Conservation (phyloP, 164 flowering plant genomes). For the Nymphaea thermarum region DNA sequence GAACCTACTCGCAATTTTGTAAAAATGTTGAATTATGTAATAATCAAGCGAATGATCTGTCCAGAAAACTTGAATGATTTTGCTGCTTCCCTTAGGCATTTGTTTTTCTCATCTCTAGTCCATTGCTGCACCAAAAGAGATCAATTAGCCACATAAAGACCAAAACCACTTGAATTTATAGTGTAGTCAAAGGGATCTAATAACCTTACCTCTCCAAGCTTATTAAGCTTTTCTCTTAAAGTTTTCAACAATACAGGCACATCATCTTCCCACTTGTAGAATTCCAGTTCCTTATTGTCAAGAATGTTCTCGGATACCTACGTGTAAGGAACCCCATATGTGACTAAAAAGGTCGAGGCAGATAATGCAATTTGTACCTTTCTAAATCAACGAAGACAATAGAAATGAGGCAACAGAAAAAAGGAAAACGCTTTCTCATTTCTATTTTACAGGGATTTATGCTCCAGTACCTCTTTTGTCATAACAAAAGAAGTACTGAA, state of each 20-base stretch:
- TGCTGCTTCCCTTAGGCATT: conserved; percentile 72
- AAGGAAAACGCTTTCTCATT: no score
- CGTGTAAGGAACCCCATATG: neutral
- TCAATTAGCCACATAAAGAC: neutral
- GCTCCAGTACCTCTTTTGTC: no score
- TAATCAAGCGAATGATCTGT: conserved; percentile 73
- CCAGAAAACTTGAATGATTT: conserved; percentile 67
- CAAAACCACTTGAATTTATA: neutral
- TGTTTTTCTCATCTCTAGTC: conserved; percentile 72
- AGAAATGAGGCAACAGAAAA: no score
- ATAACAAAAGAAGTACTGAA: no score
- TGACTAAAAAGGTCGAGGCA: neutral
- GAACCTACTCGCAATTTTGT: neutral
- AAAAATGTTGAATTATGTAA: conserved; percentile 19
- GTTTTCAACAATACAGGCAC: conserved; percentile 43
- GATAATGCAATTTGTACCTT: neutral
- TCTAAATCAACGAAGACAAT: neutral
- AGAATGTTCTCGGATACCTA: conserved; percentile 59
- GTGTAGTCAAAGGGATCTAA: neutral
- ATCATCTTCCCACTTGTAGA: conserved; percentile 73
- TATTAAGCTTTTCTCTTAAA: conserved; percentile 73
- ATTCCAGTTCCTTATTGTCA: conserved; percentile 61
- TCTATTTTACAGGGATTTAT: no score
- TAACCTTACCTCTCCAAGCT: conserved; percentile 59
- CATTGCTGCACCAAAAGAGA: conserved; percentile 45